phyloP scores from a whole-genome alignment of 129 eudicot species.

The Flaveria linearis region DNA sequence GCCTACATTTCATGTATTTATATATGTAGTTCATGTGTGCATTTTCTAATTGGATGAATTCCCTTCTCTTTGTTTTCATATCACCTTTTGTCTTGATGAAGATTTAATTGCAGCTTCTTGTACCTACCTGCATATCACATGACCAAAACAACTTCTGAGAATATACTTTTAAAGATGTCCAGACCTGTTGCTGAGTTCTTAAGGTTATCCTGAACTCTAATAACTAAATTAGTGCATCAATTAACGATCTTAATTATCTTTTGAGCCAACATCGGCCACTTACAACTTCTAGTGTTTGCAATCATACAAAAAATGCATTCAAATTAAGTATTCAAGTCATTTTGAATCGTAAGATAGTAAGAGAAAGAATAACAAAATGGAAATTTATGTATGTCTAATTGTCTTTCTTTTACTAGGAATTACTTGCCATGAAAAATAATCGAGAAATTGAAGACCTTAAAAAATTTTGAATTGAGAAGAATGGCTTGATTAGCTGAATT shows the following conservation, averaged over 20 bases:
- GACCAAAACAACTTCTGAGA: not conserved
- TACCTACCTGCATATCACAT: constrained; percentile 7
- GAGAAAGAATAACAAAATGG: no score
- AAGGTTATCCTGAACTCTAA: not conserved
- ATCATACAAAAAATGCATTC: no score
- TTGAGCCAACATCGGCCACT: not conserved
- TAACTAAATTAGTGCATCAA: not conserved
- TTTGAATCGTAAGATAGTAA: no score
- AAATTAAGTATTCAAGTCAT: no score
- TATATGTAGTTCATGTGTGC: constrained; percentile 29
- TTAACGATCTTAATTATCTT: not conserved
- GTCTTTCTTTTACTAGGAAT: not conserved
- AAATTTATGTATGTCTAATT: no score
- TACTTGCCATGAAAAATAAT: not conserved
- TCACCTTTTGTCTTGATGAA: constrained; percentile 1
- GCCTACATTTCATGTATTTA: constrained; percentile 22
- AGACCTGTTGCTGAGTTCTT: not conserved
- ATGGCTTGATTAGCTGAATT: not conserved
- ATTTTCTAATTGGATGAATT: constrained; percentile 29
- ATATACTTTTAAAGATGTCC: not conserved
- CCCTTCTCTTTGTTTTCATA: constrained; percentile 4
- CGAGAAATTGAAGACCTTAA: not conserved
- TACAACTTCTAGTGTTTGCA: no score
- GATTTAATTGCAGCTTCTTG: constrained; percentile 9
- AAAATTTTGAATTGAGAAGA: not conserved